Evolutionary conservation across 257 asterid genomes (phyloP), one percentile per base, ranked within the genome.

Genomic region (Parsonsia alboflavescens): DNA sequence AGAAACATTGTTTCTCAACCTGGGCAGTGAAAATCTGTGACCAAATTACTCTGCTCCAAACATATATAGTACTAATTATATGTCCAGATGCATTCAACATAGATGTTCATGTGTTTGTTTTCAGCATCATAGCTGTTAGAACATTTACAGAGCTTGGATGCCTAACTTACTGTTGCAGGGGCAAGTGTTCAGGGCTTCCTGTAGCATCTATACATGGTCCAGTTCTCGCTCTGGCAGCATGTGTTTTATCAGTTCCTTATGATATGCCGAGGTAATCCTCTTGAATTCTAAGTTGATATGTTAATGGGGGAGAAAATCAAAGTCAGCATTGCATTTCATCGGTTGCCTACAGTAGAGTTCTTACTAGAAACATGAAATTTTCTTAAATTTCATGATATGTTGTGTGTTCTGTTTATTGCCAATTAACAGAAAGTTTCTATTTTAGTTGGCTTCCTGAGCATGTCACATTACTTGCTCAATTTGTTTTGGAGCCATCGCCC

Each of bases 371-470:
- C 16, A 16, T 64, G 15, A 6, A 0, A 8, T 17, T 63, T 36
- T 64, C 6, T 36, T 64, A 24, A 10, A 59, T 59, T 39, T 45
- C 46, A 6, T 63, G 69, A 63, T 33, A 8, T 33, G 46, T 63
- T 62, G 46, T 33, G 68, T 33, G 46, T 63, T 62, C 24, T 33
- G 68, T 62, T 62, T 17, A 33, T 62, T 62, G 5, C 68, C 68
- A 28, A 30, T 62, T 30, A 33, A 30, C 41, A 13, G 39, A n/a
- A 33, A 73, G 36, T 12, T 69, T 72, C 62, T 75, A 64, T 84
- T 77, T 70, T 92, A 95, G 98, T 79, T 95, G 99, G 99, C 84
- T 95, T 88, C 99, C 99, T 45, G 97, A 83, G 83, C 93, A 90
- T 71, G 97, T 95, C 58, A 90, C 99, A 44, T 75, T 92, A 74